Evolutionary conservation across 495 filamentous ascomycete genomes (phyloP).

Genomic region (Lasiosphaeria ovina): DNA sequence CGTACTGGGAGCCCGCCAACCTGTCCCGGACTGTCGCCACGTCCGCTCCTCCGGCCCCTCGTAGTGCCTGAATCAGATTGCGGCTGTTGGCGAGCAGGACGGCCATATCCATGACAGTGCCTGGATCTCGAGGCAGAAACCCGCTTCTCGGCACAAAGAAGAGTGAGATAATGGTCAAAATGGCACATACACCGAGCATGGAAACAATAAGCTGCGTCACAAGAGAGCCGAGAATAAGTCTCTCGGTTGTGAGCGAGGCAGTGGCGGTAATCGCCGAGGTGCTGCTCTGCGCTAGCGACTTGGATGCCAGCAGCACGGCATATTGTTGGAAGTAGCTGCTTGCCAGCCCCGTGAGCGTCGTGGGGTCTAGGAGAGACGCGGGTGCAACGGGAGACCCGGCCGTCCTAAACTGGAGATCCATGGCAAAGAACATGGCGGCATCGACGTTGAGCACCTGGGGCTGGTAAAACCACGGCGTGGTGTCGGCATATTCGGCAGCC

Average conservation of each 20-base stretch:
- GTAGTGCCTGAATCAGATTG: slow-evolving; percentile 20
- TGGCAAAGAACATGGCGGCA: slow-evolving; percentile 21
- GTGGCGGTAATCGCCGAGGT: not conserved
- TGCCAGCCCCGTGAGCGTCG: slow-evolving; percentile 15
- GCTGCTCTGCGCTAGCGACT: slow-evolving; percentile 7
- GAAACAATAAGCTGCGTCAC: slow-evolving; percentile 16
- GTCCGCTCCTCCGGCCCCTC: slow-evolving; percentile 23
- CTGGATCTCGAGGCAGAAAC: slow-evolving; percentile 22
- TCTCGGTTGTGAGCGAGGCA: slow-evolving; percentile 14
- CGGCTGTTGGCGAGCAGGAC: slow-evolving; percentile 24
- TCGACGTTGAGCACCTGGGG: slow-evolving; percentile 19
- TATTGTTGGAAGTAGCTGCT: slow-evolving; percentile 24
- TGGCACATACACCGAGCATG: slow-evolving; percentile 12
- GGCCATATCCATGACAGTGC: slow-evolving; percentile 24
- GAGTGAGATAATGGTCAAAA: slow-evolving; percentile 5
- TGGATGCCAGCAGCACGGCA: slow-evolving; percentile 16
- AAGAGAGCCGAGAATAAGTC: slow-evolving; percentile 12
- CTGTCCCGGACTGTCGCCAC: slow-evolving; percentile 12
- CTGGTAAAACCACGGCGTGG: slow-evolving; percentile 19
- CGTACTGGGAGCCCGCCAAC: slow-evolving; percentile 16
- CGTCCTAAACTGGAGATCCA: slow-evolving; percentile 9
- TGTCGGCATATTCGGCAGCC: slow-evolving; percentile 11
- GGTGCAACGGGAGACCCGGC: slow-evolving; percentile 3
- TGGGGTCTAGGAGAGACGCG: slow-evolving; percentile 12
- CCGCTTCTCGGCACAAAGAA: slow-evolving; percentile 20